Percentiles rank a stretch among this genome's conserved stretches.
phyloP scores from a whole-genome alignment of 768 basidiomycete species.

The Cystobasidium onofrii region DNA sequence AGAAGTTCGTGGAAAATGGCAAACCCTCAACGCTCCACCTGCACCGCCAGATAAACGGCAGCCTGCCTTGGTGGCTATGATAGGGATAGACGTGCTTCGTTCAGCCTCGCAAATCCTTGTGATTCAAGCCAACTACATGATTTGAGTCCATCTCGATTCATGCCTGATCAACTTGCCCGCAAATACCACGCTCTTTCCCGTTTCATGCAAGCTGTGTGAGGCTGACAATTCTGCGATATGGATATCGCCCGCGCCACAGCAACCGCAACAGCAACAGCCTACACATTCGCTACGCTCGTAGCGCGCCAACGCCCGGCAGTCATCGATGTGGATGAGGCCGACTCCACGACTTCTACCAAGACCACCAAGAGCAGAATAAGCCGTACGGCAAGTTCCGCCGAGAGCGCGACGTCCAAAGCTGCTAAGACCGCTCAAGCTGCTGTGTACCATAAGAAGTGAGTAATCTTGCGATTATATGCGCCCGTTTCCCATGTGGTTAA shows the following conservation, averaged over 20 bases:
- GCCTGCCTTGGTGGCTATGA: background rate
- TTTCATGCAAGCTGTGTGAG: too few species aligned
- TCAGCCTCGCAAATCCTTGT: background rate
- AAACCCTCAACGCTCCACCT: too few species aligned
- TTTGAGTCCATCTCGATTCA: too few species aligned
- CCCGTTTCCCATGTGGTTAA: too few species aligned
- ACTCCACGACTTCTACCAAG: background rate
- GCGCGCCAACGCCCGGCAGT: background rate
- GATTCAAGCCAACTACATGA: background rate
- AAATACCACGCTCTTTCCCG: background rate
- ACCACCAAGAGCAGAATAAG: background rate
- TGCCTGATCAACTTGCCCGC: too few species aligned
- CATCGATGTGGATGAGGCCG: background rate
- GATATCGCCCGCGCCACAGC: background rate
- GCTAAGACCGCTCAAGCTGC: background rate
- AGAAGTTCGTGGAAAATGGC: too few species aligned
- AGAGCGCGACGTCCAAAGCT: background rate
- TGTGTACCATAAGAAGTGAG: background rate
- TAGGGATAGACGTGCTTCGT: background rate
- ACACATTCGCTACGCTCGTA: background rate
- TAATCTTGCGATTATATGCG: too few species aligned
- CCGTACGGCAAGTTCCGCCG: background rate
- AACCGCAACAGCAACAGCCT: background rate
- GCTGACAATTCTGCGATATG: background rate
- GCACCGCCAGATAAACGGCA: background rate